Evolutionary conservation across 1,139 yeast genomes (phyloP).

Genomic region (Blastobotrys ciferrii): DNA sequence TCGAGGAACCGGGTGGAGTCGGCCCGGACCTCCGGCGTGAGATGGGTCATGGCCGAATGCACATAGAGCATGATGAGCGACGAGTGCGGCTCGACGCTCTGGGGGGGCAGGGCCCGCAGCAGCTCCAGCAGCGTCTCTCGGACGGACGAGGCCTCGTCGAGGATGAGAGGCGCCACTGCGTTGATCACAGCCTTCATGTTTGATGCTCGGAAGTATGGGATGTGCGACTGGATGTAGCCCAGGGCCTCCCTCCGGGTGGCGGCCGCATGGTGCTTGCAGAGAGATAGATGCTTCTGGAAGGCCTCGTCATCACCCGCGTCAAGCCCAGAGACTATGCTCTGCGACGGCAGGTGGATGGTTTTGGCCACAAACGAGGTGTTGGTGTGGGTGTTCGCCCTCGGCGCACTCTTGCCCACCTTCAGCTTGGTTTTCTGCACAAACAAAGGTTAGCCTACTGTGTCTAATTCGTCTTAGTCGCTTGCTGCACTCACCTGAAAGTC

Average conservation of each 20-base stretch:
- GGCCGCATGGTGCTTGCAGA: constrained; percentile 75
- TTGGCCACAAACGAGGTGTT: constrained; percentile 84
- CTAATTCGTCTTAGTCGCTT: neutral
- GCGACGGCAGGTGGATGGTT: constrained; percentile 35
- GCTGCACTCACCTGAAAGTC: constrained; percentile 52
- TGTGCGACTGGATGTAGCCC: constrained; percentile 30
- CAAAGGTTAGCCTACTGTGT: too few species aligned
- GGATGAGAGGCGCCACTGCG: constrained; percentile 53
- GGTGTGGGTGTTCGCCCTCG: constrained; percentile 70
- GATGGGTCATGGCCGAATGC: constrained; percentile 95
- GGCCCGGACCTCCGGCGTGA: constrained; percentile 67
- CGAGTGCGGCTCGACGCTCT: constrained; percentile 65
- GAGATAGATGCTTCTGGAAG: constrained; percentile 49
- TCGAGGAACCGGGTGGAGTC: constrained; percentile 65
- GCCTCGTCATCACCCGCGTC: constrained; percentile 17
- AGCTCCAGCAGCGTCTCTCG: constrained; percentile 58
- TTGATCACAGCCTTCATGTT: constrained; percentile 58
- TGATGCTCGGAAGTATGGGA: constrained; percentile 11
- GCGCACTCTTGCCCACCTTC: constrained; percentile 81
- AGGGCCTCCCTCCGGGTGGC: constrained; percentile 74
- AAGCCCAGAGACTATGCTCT: constrained; percentile 26
- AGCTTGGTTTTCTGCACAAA: constrained; percentile 61
- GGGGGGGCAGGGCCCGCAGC: constrained; percentile 42
- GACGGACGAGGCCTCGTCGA: constrained; percentile 65
- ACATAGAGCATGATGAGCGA: constrained; percentile 67